phyloP scores from a whole-genome alignment of 306 rosid species.

The Dalbergia oliveri region DNA sequence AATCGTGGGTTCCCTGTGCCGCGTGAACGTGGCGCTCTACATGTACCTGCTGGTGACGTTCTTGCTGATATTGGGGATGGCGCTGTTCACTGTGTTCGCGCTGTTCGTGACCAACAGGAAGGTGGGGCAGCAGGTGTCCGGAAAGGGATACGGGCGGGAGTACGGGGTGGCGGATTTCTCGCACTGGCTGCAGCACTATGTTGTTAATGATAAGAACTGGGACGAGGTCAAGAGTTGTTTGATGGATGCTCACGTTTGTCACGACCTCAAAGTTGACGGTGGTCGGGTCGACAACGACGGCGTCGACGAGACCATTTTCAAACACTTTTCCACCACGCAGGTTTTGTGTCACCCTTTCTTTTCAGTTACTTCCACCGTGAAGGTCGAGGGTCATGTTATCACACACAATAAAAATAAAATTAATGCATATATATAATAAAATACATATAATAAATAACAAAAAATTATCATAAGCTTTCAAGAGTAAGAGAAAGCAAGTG shows the following conservation, averaged over 20 bases:
- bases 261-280: conserved; percentile 50
- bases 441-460: too few species aligned
- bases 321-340: conserved; percentile 68
- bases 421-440: too few species aligned
- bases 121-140: conserved; percentile 61
- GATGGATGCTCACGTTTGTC: conserved; percentile 64
- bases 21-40: conserved; percentile 62
- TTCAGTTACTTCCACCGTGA: too few species aligned
- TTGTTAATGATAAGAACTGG: conserved; percentile 72
- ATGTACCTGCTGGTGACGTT: conserved; percentile 61
- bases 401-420: too few species aligned
- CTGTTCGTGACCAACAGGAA: conserved; percentile 68
- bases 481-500: too few species aligned
- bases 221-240: conserved; percentile 71
- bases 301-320: conserved; percentile 48
- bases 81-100: conserved; percentile 65
- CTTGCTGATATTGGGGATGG: conserved; percentile 59
- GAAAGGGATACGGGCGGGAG: conserved; percentile 58
- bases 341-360: conserved; percentile 32
- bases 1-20: conserved; percentile 62
- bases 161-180: conserved; percentile 68
- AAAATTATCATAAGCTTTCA: too few species aligned
- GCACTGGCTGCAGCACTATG: conserved; percentile 76
- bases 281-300: conserved; percentile 37
- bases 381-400: too few species aligned